A percentile compares a stretch with the other conserved stretches of the same genome.
Conservation (phyloP, 495 filamentous ascomycete genomes). For the Parathielavia appendiculata region DNA sequence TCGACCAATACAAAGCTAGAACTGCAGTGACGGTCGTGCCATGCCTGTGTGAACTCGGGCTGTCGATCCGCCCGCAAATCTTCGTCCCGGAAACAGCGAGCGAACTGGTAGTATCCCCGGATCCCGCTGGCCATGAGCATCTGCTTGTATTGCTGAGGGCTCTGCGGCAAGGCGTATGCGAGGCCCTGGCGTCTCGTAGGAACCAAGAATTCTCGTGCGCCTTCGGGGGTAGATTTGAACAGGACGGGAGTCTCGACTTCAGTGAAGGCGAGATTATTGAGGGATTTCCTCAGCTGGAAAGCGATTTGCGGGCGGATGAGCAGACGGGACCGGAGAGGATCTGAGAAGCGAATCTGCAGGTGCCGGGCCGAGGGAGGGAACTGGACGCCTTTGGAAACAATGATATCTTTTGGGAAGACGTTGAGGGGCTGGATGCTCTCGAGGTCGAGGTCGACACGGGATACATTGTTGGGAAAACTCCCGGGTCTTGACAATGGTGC, state of each 20-base stretch:
- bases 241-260: slow-evolving; percentile 89
- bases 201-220: slow-evolving; percentile 91
- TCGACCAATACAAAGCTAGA: neutral
- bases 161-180: slow-evolving; percentile 90
- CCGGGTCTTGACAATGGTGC: neutral
- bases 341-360: slow-evolving; percentile 73
- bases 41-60: slow-evolving; percentile 92
- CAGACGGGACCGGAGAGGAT: slow-evolving; percentile 53
- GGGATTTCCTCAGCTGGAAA: slow-evolving; percentile 49
- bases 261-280: slow-evolving; percentile 54
- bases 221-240: slow-evolving; percentile 97
- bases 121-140: slow-evolving; percentile 92
- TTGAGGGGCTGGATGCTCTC: slow-evolving; percentile 65
- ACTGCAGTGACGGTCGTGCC: neutral
- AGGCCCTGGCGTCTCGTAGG: slow-evolving; percentile 67
- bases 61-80: slow-evolving; percentile 89
- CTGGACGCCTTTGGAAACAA: slow-evolving; percentile 62
- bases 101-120: slow-evolving; percentile 80
- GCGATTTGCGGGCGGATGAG: slow-evolving; percentile 52
- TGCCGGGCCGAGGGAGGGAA: slow-evolving; percentile 73
- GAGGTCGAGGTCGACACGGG: slow-evolving; percentile 38
- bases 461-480: slow-evolving; percentile 16
- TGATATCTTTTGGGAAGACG: slow-evolving; percentile 67
- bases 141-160: slow-evolving; percentile 98
- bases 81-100: slow-evolving; percentile 92